These are phyloP conservation scores for Ogataea paraovalis DNA, from an alignment of 805 yeast species.

Conservation along the genomic window DNA sequence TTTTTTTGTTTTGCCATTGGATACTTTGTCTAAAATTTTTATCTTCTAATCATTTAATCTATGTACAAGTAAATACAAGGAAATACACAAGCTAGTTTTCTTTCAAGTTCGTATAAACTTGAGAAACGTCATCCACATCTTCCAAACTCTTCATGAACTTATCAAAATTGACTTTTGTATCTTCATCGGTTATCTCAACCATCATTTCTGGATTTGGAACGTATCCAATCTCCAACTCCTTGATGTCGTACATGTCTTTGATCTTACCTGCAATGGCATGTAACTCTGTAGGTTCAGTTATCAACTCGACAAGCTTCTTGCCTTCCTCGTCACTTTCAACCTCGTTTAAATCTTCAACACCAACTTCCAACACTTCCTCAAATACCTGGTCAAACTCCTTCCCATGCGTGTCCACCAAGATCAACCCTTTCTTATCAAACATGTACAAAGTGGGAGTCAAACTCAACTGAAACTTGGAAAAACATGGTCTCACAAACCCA, in stretches of 20 bases:
- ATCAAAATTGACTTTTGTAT: conserved; percentile 45
- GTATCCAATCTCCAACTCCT: conserved; percentile 69
- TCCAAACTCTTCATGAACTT: conserved; percentile 62
- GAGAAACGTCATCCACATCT: conserved; percentile 80
- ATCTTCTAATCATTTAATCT: conserved; percentile 2
- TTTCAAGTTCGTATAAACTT: conserved; percentile 66
- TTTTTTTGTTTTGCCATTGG: background rate
- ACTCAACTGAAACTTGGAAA: conserved; percentile 58
- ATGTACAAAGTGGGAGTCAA: conserved; percentile 74
- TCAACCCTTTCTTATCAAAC: conserved; percentile 75
- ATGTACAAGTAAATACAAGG: too few species aligned
- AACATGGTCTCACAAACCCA: conserved; percentile 67
- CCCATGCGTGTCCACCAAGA: conserved; percentile 44
- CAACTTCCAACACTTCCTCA: conserved; percentile 71
- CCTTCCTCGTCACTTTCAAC: conserved; percentile 7
- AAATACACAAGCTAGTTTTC: conserved; percentile 18
- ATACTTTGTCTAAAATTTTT: conserved; percentile 1
- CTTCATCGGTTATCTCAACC: conserved; percentile 52
- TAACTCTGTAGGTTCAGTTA: conserved; percentile 63
- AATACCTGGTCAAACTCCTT: conserved; percentile 57
- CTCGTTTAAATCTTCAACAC: conserved; percentile 65
- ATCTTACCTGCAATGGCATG: conserved; percentile 56
- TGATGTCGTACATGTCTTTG: conserved; percentile 53
- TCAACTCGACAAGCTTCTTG: conserved; percentile 38
- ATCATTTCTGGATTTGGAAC: conserved; percentile 58